Conservation (phyloP, 2,329 filamentous ascomycete genomes). For the Orbilia ellipsospora region DNA sequence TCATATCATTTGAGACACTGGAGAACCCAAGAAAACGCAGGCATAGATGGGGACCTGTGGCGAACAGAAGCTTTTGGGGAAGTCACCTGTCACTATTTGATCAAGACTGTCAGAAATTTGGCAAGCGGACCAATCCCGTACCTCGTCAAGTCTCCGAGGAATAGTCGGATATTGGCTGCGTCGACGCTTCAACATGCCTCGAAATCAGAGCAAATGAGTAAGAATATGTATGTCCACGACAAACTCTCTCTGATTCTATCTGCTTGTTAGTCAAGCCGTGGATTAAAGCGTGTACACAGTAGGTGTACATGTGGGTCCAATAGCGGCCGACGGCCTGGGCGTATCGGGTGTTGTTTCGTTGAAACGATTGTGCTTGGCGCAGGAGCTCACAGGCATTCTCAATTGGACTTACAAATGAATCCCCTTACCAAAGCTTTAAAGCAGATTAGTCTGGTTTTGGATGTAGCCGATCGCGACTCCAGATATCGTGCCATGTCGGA, state of each 20-base stretch:
- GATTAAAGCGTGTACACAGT: too few relatives aligned
- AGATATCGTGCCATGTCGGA: constrained; percentile 9
- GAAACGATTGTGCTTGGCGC: constrained; percentile 40
- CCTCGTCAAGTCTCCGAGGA: constrained; percentile 21
- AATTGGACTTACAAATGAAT: constrained; percentile 25
- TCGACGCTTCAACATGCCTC: constrained; percentile 37
- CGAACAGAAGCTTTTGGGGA: constrained; percentile 14
- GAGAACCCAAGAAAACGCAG: neutral
- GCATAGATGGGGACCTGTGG: neutral
- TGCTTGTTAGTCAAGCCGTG: too few relatives aligned
- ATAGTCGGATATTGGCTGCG: neutral
- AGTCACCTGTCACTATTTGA: constrained; percentile 50
- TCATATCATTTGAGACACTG: constrained; percentile 36
- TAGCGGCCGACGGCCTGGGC: constrained; percentile 16
- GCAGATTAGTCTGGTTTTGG: constrained; percentile 2
- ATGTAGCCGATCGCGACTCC: constrained; percentile 47
- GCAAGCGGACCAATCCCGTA: constrained; percentile 22
- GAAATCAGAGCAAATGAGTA: neutral
- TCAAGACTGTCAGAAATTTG: constrained; percentile 19
- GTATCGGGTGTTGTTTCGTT: constrained; percentile 38
- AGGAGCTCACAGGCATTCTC: constrained; percentile 7
- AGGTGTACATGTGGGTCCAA: constrained; percentile 3
- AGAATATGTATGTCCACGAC: too few relatives aligned
- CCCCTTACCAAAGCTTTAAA: too few relatives aligned
- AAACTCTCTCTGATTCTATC: too few relatives aligned